Conservation (phyloP, 352 stramenopile species). For the Globisporangium spinosum region DNA sequence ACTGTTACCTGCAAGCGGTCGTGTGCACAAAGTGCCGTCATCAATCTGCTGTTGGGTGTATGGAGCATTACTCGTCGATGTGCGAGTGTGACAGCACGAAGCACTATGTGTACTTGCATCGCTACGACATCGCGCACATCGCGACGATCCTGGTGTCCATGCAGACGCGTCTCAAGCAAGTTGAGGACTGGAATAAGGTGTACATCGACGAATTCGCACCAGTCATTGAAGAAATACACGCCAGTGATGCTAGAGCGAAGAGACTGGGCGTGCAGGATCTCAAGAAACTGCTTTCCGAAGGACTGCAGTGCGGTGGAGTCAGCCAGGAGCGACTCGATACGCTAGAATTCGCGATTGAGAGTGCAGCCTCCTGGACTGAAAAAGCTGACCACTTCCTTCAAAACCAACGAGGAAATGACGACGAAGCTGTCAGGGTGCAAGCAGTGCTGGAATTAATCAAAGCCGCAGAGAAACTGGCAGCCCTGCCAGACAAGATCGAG, state of each 20-base stretch:
- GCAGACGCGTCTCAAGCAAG: slow-evolving; percentile 26
- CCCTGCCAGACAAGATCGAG: slow-evolving; percentile 21
- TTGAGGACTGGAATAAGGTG: slow-evolving; percentile 40
- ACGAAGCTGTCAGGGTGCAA: slow-evolving; percentile 10
- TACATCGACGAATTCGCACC: slow-evolving; percentile 25
- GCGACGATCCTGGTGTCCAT: slow-evolving; percentile 34
- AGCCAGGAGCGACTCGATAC: slow-evolving; percentile 26
- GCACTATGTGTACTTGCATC: slow-evolving; percentile 63
- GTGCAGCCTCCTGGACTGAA: slow-evolving; percentile 24
- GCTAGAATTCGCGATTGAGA: slow-evolving; percentile 26
- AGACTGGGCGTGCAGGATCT: slow-evolving; percentile 25
- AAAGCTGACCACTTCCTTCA: slow-evolving; percentile 25
- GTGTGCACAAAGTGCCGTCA: slow-evolving; percentile 72
- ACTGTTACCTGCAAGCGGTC: slow-evolving; percentile 83
- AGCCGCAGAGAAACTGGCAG: slow-evolving; percentile 25
- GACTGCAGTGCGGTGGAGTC: slow-evolving; percentile 25
- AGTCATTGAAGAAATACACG: not conserved
- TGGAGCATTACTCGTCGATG: slow-evolving; percentile 73
- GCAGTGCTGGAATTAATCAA: slow-evolving; percentile 22
- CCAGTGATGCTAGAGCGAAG: not conserved
- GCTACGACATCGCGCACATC: slow-evolving; percentile 42
- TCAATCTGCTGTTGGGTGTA: slow-evolving; percentile 57
- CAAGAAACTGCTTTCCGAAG: slow-evolving; percentile 30
- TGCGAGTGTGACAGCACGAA: slow-evolving; percentile 60
- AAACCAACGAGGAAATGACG: not conserved